Base-by-base conservation (phyloP, 2,329 filamentous ascomycete species). In the Diaporthe sp. region DNA sequence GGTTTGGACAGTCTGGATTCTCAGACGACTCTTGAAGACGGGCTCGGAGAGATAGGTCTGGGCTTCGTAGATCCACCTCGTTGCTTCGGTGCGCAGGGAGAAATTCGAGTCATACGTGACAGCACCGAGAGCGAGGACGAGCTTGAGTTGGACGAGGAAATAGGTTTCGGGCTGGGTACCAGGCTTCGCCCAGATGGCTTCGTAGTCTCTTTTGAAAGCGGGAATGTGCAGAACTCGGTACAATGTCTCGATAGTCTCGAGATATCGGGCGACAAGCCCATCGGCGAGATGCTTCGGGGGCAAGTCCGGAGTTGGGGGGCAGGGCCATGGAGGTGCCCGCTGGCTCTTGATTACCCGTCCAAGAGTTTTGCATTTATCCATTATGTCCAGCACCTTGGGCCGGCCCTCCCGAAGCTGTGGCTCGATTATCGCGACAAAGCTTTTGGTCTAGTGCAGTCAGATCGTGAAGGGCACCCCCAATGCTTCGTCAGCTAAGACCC, bases 221-320 rank as follows among this genome's bases (percentile, higher is more conserved):
- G 91, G 90, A 1, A 90, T 80, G 79, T 93, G 89, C 12, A 93
- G 75, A 34, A 93, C 85, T 3, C 91, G 87, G 76, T 90, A 86
- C 22, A 89, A 87, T 1, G 88, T 87, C 78, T 92, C 90, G 57
- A 90, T 87, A 0, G 88, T 88, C 65, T 89, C 84, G 25, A 93
- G 82, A 82, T 92, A 92, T 42, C 84, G 81, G 12, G 88, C 84
- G 22, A 92, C 82, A 1, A 92, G 85, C 71, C 85, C 81, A 75
- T 92, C 89, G 0, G 88, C 86, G 0, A 90, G 76, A 0, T 81
- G 81, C 15, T 82, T 81, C 0, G 81, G 55, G 0, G 87, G 86
- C 10, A 88, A 82, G 5, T 82, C 88, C 86, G 3, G 87, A 80
- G 20, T 85, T 82, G 31, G 81, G 71, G 3, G 83, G 82, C 4